Percentiles rank a stretch among this genome's conserved stretches.
Evolutionary conservation across 1,284 basidiomycete species (phyloP).

Genomic region (Boletus austroedulis): DNA sequence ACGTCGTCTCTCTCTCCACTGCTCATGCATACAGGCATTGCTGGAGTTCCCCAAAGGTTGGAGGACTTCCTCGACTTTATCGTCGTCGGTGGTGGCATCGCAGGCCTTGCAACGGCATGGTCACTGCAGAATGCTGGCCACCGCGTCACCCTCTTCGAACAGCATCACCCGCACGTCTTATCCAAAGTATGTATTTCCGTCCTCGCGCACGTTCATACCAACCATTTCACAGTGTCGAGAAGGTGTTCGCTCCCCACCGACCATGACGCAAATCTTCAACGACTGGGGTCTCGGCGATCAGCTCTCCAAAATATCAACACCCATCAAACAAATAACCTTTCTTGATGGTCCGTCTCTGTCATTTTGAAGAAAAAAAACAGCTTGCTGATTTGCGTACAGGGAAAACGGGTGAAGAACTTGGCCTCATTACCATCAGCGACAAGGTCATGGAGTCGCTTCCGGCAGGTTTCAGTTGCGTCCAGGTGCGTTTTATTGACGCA

Average conservation of each 20-base stretch:
- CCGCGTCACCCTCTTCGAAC: slow-evolving; percentile 42
- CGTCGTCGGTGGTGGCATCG: slow-evolving; percentile 43
- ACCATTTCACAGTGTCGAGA: neutral
- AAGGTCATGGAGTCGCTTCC: slow-evolving; percentile 39
- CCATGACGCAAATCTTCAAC: slow-evolving; percentile 45
- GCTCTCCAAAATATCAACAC: slow-evolving; percentile 33
- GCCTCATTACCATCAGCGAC: slow-evolving; percentile 37
- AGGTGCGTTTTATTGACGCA: slow-evolving; percentile 25
- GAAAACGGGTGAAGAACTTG: slow-evolving; percentile 37
- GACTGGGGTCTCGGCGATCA: slow-evolving; percentile 43
- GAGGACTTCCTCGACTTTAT: slow-evolving; percentile 33
- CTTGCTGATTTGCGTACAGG: slow-evolving; percentile 20
- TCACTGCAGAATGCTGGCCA: slow-evolving; percentile 44
- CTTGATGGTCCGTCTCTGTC: slow-evolving; percentile 16
- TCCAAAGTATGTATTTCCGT: slow-evolving; percentile 26
- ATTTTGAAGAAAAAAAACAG: no score
- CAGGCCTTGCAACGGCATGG: slow-evolving; percentile 44
- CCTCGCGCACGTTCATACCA: neutral
- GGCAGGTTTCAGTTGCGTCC: slow-evolving; percentile 39
- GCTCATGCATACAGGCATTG: neutral
- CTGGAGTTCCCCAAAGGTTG: slow-evolving; percentile 16
- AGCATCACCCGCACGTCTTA: slow-evolving; percentile 28
- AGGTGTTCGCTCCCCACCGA: slow-evolving; percentile 36
- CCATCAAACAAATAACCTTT: slow-evolving; percentile 35
- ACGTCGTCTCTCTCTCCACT: neutral